phyloP scores from a whole-genome alignment of 1,284 basidiomycete genomes.

The Spongispora temasekensis region DNA sequence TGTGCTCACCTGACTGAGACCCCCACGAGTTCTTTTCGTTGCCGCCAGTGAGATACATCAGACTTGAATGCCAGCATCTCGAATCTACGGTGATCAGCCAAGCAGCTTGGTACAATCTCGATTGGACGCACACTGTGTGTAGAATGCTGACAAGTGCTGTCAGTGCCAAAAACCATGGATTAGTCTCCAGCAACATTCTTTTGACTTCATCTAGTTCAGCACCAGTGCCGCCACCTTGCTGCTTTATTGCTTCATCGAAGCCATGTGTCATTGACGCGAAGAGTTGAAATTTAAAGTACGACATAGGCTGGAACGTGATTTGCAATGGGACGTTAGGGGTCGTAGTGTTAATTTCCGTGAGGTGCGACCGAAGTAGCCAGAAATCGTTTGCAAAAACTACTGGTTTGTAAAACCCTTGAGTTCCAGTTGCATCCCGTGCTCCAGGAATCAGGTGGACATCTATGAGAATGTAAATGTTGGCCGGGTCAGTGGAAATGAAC shows the following conservation, averaged over 20 bases:
- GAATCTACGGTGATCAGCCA: conserved; percentile 52
- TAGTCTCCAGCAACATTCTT: conserved; percentile 92
- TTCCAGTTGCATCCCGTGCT: conserved; percentile 61
- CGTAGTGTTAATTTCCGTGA: conserved; percentile 78
- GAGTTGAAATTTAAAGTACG: conserved; percentile 83
- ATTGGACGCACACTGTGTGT: conserved; percentile 73
- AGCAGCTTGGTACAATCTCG: conserved; percentile 1
- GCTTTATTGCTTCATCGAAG: conserved; percentile 80
- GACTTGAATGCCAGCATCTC: conserved; percentile 95
- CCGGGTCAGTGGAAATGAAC: conserved; percentile 2
- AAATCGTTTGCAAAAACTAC: conserved; percentile 95
- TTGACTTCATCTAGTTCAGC: conserved; percentile 93
- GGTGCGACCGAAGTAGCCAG: conserved; percentile 84
- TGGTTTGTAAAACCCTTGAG: conserved; percentile 76
- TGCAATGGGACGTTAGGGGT: conserved; percentile 75
- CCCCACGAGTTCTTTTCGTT: conserved; percentile 87
- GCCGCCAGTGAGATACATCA: conserved; percentile 93
- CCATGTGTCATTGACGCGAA: conserved; percentile 80
- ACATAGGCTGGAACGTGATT: conserved; percentile 84
- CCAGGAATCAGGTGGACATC: conserved; percentile 62
- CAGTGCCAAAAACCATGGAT: conserved; percentile 84
- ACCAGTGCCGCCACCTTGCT: conserved; percentile 60
- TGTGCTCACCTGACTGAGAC: conserved; percentile 70
- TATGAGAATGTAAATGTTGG: conserved; percentile 30
- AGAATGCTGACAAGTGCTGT: conserved; percentile 83